Evolutionary conservation across 768 basidiomycete genomes (phyloP).

Genomic region (Aureoboletus auriporus): DNA sequence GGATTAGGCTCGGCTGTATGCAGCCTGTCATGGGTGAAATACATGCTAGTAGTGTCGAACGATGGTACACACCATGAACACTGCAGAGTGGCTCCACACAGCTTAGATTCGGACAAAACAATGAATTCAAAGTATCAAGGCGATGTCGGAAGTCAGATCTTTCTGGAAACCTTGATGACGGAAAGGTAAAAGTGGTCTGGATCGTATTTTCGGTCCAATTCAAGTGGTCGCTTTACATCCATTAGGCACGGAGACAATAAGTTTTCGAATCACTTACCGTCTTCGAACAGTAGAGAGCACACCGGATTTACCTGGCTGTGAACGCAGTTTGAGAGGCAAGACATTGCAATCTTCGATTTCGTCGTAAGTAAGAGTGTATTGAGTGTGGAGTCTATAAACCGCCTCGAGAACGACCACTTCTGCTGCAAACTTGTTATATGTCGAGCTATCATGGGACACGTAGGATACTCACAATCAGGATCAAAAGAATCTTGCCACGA

Average conservation of each 20-base stretch:
- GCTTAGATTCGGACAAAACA: constrained; percentile 52
- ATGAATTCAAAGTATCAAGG: constrained; percentile 33
- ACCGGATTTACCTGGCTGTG: constrained; percentile 22
- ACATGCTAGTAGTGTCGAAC: constrained; percentile 1
- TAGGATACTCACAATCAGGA: constrained; percentile 37
- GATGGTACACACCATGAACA: constrained; percentile 40
- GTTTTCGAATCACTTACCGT: constrained; percentile 21
- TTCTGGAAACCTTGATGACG: constrained; percentile 1
- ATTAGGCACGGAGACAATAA: constrained; percentile 16
- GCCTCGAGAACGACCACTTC: constrained; percentile 51
- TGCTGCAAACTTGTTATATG: constrained; percentile 28
- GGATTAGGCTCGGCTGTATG: constrained; percentile 21
- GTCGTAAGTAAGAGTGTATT: constrained; percentile 35
- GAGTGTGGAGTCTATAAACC: constrained; percentile 37
- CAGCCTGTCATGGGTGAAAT: constrained; percentile 15
- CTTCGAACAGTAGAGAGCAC: constrained; percentile 22
- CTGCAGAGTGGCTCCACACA: constrained; percentile 49
- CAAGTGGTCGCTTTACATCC: constrained; percentile 29
- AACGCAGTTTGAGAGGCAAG: constrained; percentile 38
- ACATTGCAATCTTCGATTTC: constrained; percentile 47
- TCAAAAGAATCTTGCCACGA: constrained; percentile 47
- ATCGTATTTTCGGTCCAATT: constrained; percentile 24
- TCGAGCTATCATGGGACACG: constrained; percentile 4
- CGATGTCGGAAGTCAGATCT: constrained; percentile 20
- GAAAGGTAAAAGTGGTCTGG: constrained; percentile 17